These are phyloP conservation scores for Fusarium sp. DNA, from an alignment of 2,329 filamentous ascomycete species.

Conservation along the genomic window DNA sequence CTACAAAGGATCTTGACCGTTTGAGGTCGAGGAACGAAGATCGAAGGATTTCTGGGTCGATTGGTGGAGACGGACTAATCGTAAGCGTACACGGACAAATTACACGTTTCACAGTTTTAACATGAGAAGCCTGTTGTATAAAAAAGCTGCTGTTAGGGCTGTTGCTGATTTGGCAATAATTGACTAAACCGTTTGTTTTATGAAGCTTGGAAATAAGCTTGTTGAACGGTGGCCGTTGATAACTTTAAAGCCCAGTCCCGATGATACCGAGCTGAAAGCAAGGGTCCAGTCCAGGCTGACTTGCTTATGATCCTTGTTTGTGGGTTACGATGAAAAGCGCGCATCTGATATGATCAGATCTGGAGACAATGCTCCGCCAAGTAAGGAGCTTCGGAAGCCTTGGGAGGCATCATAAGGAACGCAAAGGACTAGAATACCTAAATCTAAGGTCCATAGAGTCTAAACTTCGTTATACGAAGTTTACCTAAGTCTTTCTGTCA, in stretches of 20 bases:
- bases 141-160: background rate
- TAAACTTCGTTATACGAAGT: background rate
- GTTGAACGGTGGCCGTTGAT: background rate
- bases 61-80: background rate
- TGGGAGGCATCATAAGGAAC: background rate
- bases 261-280: conserved; percentile 22
- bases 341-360: background rate
- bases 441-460: background rate
- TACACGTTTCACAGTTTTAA: background rate
- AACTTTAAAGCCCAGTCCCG: background rate
- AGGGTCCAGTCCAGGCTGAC: background rate
- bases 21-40: background rate
- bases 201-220: conserved; percentile 6
- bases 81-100: background rate
- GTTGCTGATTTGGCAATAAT: background rate
- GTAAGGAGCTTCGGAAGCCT: background rate
- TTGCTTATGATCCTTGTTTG: background rate
- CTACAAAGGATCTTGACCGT: background rate
- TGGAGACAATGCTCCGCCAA: background rate
- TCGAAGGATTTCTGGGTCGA: background rate
- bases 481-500: background rate
- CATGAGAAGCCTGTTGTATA: background rate
- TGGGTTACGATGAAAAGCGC: conserved; percentile 3
- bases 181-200: background rate
- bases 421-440: background rate